Base-by-base conservation (phyloP, 169 alveolate genomes). In the Plasmodium falciparum region DNA sequence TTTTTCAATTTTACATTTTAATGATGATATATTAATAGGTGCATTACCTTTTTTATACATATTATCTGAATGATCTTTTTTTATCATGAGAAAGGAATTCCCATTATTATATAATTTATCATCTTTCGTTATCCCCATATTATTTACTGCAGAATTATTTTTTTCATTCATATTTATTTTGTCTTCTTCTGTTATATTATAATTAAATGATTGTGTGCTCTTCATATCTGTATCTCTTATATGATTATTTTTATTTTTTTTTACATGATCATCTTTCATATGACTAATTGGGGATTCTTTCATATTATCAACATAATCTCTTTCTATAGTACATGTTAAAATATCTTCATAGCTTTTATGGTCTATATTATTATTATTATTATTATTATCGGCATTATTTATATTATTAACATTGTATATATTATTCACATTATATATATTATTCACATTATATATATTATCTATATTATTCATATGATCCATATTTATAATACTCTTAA, bases 1-100 rank as follows among this genome's bases (percentile, higher is more conserved):
- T 7, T 67, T 47, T 26, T 75, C 75, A 17, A 75, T 75, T 75
- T 75, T 75, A 20, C 8, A 8, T 5, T 62, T 75, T 67, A 75
- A 56, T 29, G 45, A 33, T 24, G 72, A 54, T 75, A 62, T 63
- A 33, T 75, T 75, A 12, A 75, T 75, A 3, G 71, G 15, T 6
- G 3, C 13, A 15, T 29, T 65, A 2, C 47, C 6, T 39, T 58
- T 17, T n/a, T 58, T 58, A 4, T n/a, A 3, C 52, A 2, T 20
- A 9, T 24, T 4, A 5, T 24, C 72, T 2, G 43, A 8, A 20
- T 6, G 11, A 4, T 8, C 47, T 20, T 24, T 58, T 59, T 39
- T 29, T 56, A n/a, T n/a, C 6, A 15, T 33, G 33, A 33, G 56
- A 17, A 7, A 29, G 29, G 13, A 0, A 12, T 15, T 33, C 15